phyloP scores from a whole-genome alignment of 2,329 filamentous ascomycete species.

The Alternaria postmessia region DNA sequence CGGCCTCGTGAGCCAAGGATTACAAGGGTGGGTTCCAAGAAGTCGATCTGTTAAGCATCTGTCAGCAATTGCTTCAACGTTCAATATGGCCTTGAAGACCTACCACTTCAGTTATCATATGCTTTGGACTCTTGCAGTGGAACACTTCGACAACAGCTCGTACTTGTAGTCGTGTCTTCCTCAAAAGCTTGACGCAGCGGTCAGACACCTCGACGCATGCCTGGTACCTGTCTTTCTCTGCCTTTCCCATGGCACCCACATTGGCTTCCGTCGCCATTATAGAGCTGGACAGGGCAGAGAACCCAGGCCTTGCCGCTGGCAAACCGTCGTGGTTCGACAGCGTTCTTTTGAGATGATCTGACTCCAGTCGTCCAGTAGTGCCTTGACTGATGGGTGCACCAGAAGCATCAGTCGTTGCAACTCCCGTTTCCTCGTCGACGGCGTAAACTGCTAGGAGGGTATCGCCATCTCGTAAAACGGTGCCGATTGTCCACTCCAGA shows the following conservation, averaged over 20 bases:
- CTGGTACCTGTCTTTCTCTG: slow-evolving; percentile 80
- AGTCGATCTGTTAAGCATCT: slow-evolving; percentile 71
- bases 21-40: slow-evolving; percentile 88
- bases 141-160: slow-evolving; percentile 94
- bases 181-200: slow-evolving; percentile 81
- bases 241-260: slow-evolving; percentile 54
- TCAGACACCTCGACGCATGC: slow-evolving; percentile 87
- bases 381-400: slow-evolving; percentile 73
- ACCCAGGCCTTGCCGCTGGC: slow-evolving; percentile 37
- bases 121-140: slow-evolving; percentile 97
- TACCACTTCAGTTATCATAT: slow-evolving; percentile 91
- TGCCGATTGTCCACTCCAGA: slow-evolving; percentile 96
- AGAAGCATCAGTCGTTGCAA: slow-evolving; percentile 60
- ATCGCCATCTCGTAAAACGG: slow-evolving; percentile 91
- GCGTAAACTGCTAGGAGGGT: slow-evolving; percentile 94
- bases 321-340: slow-evolving; percentile 58
- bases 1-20: slow-evolving; percentile 91
- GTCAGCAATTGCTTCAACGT: slow-evolving; percentile 33
- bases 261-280: slow-evolving; percentile 47
- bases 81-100: slow-evolving; percentile 42
- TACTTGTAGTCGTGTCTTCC: slow-evolving; percentile 92
- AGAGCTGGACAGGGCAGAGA: slow-evolving; percentile 46
- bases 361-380: slow-evolving; percentile 74
- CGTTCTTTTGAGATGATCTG: slow-evolving; percentile 74
- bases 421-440: slow-evolving; percentile 79